A percentile compares a stretch with the other conserved stretches of the same genome.
Conservation (phyloP, 2,329 filamentous ascomycete genomes). For the Sporothrix luriei region DNA sequence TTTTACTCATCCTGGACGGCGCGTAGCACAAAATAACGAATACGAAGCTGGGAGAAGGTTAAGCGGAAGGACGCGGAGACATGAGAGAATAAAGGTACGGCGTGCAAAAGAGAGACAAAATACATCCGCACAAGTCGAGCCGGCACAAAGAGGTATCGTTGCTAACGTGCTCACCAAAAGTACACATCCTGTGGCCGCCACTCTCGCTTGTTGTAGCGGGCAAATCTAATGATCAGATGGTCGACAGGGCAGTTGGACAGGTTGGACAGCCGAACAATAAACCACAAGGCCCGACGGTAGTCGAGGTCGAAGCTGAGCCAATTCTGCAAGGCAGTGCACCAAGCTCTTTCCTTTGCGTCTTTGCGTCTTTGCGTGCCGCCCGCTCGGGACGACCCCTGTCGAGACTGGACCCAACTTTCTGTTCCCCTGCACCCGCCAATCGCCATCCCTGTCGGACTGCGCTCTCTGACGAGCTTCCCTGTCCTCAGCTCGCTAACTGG, state of each 20-base stretch:
- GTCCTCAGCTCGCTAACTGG: constrained; percentile 17
- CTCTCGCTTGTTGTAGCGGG: constrained; percentile 1
- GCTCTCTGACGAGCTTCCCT: constrained; percentile 25
- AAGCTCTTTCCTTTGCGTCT: neutral
- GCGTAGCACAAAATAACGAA: constrained; percentile 15
- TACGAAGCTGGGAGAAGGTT: neutral
- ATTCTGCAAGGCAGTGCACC: constrained; percentile 9
- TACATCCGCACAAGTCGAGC: neutral
- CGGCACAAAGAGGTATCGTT: neutral
- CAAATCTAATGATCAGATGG: neutral
- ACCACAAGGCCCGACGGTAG: neutral
- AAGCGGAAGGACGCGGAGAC: neutral
- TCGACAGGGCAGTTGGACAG: neutral
- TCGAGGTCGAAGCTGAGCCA: constrained; percentile 2
- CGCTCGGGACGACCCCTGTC: constrained; percentile 19
- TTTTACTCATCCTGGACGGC: neutral
- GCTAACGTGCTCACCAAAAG: neutral
- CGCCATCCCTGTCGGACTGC: constrained; percentile 19
- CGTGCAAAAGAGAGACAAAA: no score
- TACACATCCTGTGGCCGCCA: constrained; percentile 5
- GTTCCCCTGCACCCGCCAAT: constrained; percentile 29
- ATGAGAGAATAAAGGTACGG: neutral
- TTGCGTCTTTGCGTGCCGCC: constrained; percentile 8
- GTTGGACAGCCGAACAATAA: neutral
- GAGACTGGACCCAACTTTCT: no score